A percentile compares a stretch with the other conserved stretches of the same genome.
Evolutionary conservation across 768 basidiomycete genomes (phyloP).

Genomic region (Leucocoprinus birnbaumii): DNA sequence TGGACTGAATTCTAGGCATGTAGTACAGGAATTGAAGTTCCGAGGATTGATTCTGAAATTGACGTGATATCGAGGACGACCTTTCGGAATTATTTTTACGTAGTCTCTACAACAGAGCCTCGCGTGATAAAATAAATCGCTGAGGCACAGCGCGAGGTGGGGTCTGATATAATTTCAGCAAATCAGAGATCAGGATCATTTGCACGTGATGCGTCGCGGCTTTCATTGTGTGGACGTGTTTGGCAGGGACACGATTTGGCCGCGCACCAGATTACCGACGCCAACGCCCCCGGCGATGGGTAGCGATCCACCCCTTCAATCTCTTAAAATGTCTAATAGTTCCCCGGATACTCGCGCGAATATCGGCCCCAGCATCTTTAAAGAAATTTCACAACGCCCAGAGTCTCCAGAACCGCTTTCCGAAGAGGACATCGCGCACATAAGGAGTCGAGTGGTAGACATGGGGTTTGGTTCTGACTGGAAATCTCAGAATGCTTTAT

Average conservation of each 20-base stretch:
- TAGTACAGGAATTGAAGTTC: too few species aligned
- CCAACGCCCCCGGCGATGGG: slow-evolving; percentile 12
- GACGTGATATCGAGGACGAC: too few species aligned
- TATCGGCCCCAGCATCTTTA: slow-evolving; percentile 30
- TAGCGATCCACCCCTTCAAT: slow-evolving; percentile 22
- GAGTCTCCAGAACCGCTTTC: slow-evolving; percentile 33
- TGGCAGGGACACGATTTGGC: slow-evolving; percentile 13
- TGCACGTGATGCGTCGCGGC: slow-evolving; percentile 13
- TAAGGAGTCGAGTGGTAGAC: slow-evolving; percentile 44
- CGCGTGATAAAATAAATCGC: too few species aligned
- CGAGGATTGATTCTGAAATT: too few species aligned
- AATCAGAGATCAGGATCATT: neutral
- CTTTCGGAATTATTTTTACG: too few species aligned
- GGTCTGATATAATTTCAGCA: too few species aligned
- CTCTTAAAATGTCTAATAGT: slow-evolving; percentile 51
- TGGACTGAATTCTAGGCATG: too few species aligned
- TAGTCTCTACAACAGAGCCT: too few species aligned
- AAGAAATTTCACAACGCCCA: slow-evolving; percentile 3
- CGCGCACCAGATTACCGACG: slow-evolving; percentile 8
- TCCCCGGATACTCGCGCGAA: slow-evolving; percentile 49
- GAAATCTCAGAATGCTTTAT: neutral
- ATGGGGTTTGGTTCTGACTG: slow-evolving; percentile 29
- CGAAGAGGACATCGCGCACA: slow-evolving; percentile 42
- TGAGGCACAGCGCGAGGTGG: too few species aligned
- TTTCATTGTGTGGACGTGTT: slow-evolving; percentile 10